Percentiles rank a stretch among this genome's conserved stretches.
phyloP scores from a whole-genome alignment of 2,329 filamentous ascomycete species.

The Graphiopsis chlorocephala region DNA sequence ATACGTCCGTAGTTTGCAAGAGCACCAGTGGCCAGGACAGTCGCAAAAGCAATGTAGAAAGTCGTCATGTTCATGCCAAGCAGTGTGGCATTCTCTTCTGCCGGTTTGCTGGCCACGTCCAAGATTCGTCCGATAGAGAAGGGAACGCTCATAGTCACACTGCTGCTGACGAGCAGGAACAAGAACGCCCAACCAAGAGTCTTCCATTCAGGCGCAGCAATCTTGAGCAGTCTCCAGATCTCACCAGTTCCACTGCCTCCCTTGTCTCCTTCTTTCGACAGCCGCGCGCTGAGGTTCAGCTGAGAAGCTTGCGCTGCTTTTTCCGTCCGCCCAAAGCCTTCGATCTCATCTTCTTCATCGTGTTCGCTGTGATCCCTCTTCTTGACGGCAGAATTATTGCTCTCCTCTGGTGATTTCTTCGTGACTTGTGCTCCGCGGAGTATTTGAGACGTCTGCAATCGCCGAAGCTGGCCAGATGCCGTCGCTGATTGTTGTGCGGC shows the following conservation, averaged over 20 bases:
- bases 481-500: not conserved
- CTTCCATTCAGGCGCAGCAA: conserved; percentile 79
- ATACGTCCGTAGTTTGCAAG: conserved; percentile 91
- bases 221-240: conserved; percentile 82
- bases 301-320: conserved; percentile 83
- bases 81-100: conserved; percentile 60
- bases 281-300: conserved; percentile 80
- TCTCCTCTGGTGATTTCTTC: conserved; percentile 5
- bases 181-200: conserved; percentile 78
- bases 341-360: conserved; percentile 52
- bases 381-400: not conserved
- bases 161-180: conserved; percentile 83
- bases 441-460: conserved; percentile 17
- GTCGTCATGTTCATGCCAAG: conserved; percentile 83
- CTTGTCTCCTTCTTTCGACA: conserved; percentile 73
- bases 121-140: conserved; percentile 96
- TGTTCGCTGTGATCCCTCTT: conserved; percentile 31
- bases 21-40: conserved; percentile 76
- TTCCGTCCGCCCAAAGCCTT: conserved; percentile 70
- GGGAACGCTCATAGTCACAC: conserved; percentile 92
- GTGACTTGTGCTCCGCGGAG: conserved; percentile 18
- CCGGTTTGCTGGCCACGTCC: conserved; percentile 77
- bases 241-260: conserved; percentile 58
- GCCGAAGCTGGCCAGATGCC: not conserved
- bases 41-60: conserved; percentile 78